Conservation (phyloP, 2,329 filamentous ascomycete genomes). For the Hawksworthiomyces lignivorus region DNA sequence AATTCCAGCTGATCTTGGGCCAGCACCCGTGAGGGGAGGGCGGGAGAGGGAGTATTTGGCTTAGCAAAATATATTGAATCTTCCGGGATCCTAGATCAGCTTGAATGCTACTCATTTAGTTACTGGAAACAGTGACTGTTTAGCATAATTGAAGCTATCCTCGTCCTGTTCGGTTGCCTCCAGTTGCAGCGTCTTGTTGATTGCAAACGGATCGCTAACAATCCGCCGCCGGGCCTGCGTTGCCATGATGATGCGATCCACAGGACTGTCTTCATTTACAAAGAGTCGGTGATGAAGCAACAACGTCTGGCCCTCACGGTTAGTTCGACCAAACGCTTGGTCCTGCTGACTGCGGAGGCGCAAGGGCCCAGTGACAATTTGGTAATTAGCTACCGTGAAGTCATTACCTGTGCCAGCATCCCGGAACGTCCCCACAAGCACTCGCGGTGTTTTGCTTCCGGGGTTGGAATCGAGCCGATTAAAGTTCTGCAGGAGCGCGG, state of each 20-base stretch:
- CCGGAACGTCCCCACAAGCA: conserved; percentile 15
- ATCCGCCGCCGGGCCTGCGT: conserved; percentile 16
- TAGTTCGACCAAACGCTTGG: conserved; percentile 19
- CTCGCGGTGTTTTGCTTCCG: conserved; percentile 2
- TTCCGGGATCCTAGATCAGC: too few relatives aligned
- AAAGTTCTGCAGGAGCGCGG: conserved; percentile 13
- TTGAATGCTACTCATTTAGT: too few relatives aligned
- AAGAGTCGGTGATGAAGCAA: conserved; percentile 16
- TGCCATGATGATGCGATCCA: conserved; percentile 16
- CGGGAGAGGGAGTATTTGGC: too few relatives aligned
- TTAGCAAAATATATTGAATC: too few relatives aligned
- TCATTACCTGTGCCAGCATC: conserved; percentile 17
- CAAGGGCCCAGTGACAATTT: conserved; percentile 17
- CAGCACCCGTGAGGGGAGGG: too few relatives aligned
- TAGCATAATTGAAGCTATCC: too few relatives aligned
- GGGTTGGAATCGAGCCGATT: conserved; percentile 9
- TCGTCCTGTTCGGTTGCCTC: not conserved
- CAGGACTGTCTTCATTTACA: conserved; percentile 16
- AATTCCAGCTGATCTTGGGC: too few relatives aligned
- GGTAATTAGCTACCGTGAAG: conserved; percentile 16
- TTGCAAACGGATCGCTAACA: conserved; percentile 15
- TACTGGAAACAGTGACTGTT: too few relatives aligned
- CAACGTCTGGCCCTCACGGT: conserved; percentile 17
- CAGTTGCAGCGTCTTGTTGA: conserved; percentile 11
- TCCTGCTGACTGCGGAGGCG: conserved; percentile 16